phyloP scores from a whole-genome alignment of 2,329 filamentous ascomycete species.

The Xylariaceae sp. region DNA sequence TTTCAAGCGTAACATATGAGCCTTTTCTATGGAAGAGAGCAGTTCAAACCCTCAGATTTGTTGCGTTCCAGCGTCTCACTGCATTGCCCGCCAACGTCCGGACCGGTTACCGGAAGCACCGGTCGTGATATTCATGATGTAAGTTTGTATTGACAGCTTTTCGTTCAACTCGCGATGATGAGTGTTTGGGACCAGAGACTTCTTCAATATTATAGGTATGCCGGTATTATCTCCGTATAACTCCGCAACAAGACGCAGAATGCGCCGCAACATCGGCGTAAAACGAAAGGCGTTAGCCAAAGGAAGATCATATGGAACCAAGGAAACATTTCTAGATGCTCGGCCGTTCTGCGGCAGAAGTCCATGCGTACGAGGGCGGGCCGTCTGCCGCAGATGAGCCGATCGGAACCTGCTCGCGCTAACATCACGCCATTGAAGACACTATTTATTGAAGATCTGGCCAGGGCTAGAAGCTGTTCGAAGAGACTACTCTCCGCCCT shows the following conservation, averaged over 20 bases:
- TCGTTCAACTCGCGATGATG: no score
- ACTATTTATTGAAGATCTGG: not conserved
- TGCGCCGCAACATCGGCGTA: not conserved
- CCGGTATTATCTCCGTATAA: no score
- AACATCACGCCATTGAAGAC: not conserved
- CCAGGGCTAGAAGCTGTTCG: not conserved
- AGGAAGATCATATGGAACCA: not conserved
- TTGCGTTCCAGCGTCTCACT: not conserved
- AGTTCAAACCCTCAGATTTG: not conserved
- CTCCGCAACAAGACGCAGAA: not conserved
- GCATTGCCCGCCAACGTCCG: not conserved
- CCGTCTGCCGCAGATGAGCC: not conserved
- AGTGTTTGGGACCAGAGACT: no score
- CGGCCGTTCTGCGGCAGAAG: not conserved
- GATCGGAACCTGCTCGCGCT: not conserved
- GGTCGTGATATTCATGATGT: no score
- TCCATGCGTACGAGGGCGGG: not conserved
- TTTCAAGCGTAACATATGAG: not conserved
- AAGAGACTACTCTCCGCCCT: not conserved
- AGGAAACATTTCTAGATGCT: no score
- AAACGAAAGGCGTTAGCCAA: not conserved
- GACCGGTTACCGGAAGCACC: no score
- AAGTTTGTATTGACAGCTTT: no score
- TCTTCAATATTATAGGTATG: no score
- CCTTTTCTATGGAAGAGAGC: not conserved